phyloP scores from a whole-genome alignment of 2,329 filamentous ascomycete species.

The Phaeosphaeria sp. region DNA sequence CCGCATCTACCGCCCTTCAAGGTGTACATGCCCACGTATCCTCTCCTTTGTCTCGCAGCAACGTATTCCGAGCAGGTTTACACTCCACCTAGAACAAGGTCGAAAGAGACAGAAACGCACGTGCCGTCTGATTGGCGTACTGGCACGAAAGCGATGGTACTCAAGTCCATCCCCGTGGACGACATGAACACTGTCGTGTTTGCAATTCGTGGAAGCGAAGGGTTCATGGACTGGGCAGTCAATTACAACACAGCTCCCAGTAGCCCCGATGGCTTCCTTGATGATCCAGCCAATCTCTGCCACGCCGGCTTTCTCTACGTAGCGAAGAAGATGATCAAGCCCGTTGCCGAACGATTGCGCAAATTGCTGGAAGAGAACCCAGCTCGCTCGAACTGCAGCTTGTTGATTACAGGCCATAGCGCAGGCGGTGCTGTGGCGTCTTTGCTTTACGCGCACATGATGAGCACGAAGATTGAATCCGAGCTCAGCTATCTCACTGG shows the following conservation, averaged over 20 bases:
- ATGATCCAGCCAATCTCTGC: conserved; percentile 78
- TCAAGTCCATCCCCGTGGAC: conserved; percentile 81
- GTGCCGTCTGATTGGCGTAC: conserved; percentile 73
- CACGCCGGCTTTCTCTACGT: conserved; percentile 81
- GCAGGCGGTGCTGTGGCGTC: conserved; percentile 85
- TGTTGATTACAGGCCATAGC: conserved; percentile 85
- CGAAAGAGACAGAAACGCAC: conserved; percentile 70
- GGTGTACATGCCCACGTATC: conserved; percentile 77
- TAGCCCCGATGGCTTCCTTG: conserved; percentile 72
- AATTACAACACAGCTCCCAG: conserved; percentile 75
- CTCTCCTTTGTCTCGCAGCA: conserved; percentile 78
- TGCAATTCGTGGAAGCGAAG: conserved; percentile 80
- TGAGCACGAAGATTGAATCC: conserved; percentile 66
- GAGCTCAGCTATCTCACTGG: conserved; percentile 73
- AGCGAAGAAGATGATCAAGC: conserved; percentile 74
- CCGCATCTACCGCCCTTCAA: conserved; percentile 70
- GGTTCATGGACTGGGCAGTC: conserved; percentile 85
- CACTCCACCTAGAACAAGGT: conserved; percentile 58
- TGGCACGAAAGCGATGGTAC: conserved; percentile 84
- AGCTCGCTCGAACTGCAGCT: conserved; percentile 66
- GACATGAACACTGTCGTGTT: conserved; percentile 81
- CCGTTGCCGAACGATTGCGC: conserved; percentile 73
- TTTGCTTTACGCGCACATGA: conserved; percentile 82
- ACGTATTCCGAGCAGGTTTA: conserved; percentile 80
- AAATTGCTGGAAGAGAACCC: conserved; percentile 76